These are phyloP conservation scores for Epichloe bromicola DNA, from an alignment of 2,329 filamentous ascomycete species.

Conservation along the genomic window DNA sequence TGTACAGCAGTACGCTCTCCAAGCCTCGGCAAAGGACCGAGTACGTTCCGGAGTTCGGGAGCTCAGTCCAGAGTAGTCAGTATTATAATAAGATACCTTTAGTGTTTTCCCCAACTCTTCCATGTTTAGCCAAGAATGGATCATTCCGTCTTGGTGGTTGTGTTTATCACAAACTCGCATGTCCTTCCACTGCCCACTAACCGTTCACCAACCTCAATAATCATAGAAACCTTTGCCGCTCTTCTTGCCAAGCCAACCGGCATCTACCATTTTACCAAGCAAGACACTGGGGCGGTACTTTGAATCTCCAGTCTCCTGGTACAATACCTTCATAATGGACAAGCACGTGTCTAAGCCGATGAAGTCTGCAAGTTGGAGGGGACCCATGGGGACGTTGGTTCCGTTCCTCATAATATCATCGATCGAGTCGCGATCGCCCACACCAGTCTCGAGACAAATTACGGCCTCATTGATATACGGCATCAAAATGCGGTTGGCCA, in stretches of 20 bases:
- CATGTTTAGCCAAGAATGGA: neutral
- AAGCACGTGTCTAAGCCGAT: constrained; percentile 94
- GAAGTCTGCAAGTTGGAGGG: constrained; percentile 85
- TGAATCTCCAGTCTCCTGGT: constrained; percentile 82
- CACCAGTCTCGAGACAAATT: constrained; percentile 86
- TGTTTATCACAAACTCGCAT: neutral
- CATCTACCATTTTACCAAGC: constrained; percentile 90
- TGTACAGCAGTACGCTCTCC: neutral
- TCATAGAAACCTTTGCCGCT: constrained; percentile 92
- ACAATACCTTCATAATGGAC: constrained; percentile 91
- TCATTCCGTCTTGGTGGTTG: neutral
- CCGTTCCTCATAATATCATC: constrained; percentile 99
- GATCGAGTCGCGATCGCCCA: constrained; percentile 82
- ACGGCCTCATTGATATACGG: constrained; percentile 98
- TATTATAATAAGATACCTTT: neutral
- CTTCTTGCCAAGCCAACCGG: constrained; percentile 97
- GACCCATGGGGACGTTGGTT: constrained; percentile 97
- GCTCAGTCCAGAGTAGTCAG: too few species aligned
- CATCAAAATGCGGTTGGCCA: constrained; percentile 96
- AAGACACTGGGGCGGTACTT: constrained; percentile 89
- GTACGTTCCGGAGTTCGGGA: neutral
- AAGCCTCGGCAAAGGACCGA: neutral
- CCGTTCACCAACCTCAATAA: constrained; percentile 37
- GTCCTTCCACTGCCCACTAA: neutral
- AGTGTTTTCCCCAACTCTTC: neutral